These are phyloP conservation scores for Penicillium rolfsii DNA, from an alignment of 2,329 filamentous ascomycete genomes.

Conservation along the genomic window DNA sequence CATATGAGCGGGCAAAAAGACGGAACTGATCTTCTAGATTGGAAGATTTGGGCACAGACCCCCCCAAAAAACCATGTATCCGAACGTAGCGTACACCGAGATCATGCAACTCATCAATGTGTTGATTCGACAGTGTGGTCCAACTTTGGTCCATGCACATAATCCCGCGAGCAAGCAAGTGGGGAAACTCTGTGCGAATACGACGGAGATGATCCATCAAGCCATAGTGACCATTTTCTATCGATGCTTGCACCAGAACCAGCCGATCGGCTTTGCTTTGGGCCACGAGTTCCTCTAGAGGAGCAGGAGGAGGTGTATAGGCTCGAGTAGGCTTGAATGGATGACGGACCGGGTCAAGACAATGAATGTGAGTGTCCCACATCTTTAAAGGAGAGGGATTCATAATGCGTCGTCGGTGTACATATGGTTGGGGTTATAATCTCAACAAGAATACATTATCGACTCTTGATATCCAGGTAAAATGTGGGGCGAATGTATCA, in stretches of 20 bases:
- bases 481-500: neutral
- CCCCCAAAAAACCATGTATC: slow-evolving; percentile 13
- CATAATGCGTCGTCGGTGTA: neutral
- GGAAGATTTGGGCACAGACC: neutral
- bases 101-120: slow-evolving; percentile 9
- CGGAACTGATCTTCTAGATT: slow-evolving; percentile 10
- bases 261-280: slow-evolving; percentile 6
- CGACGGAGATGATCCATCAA: slow-evolving; percentile 16
- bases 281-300: slow-evolving; percentile 9
- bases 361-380: slow-evolving; percentile 25
- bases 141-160: slow-evolving; percentile 20
- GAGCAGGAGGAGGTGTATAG: slow-evolving; percentile 20
- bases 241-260: slow-evolving; percentile 20
- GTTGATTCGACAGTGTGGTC: slow-evolving; percentile 1
- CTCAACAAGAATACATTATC: neutral
- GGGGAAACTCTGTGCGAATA: slow-evolving; percentile 16
- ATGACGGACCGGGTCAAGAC: slow-evolving; percentile 16
- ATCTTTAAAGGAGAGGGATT: neutral
- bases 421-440: neutral
- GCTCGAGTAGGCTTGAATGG: slow-evolving; percentile 21
- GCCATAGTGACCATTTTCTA: slow-evolving; percentile 14
- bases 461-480: neutral
- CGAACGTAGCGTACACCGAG: slow-evolving; percentile 16
- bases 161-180: slow-evolving; percentile 16
- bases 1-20: slow-evolving; percentile 16